phyloP scores from a whole-genome alignment of 805 yeast species.

The Wickerhamiella kurtzmanii region DNA sequence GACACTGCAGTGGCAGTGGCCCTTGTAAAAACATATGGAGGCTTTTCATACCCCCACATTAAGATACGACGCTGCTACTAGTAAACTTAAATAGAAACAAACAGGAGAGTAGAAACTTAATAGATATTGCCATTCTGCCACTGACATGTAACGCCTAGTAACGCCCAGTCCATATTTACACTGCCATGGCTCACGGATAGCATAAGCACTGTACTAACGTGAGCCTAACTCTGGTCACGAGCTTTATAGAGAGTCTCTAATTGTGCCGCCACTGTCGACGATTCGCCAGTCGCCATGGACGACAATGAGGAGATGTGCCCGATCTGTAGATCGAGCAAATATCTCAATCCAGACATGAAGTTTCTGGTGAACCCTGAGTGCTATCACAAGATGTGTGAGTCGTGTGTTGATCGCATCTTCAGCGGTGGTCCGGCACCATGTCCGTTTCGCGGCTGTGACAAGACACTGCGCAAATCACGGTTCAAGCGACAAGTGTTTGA shows the following conservation, averaged over 20 bases:
- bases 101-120: no score
- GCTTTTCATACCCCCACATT: no score
- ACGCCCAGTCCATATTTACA: no score
- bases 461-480: conserved; percentile 70
- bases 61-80: no score
- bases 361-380: conserved; percentile 94
- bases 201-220: not conserved
- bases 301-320: conserved; percentile 69
- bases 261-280: not conserved
- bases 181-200: no score
- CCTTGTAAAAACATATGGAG: no score
- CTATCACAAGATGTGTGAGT: conserved; percentile 90
- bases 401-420: conserved; percentile 91
- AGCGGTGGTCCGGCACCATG: conserved; percentile 94
- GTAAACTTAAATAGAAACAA: no score
- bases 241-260: no score
- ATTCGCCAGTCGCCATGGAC: not conserved
- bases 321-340: conserved; percentile 88
- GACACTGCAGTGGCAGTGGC: no score
- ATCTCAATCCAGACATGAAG: conserved; percentile 82
- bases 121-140: no score
- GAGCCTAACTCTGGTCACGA: no score
- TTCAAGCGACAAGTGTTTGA: conserved; percentile 90
- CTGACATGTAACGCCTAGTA: no score
- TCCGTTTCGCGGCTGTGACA: conserved; percentile 85